phyloP scores from a whole-genome alignment of 768 basidiomycete genomes.

The Pleurotus eryngii region DNA sequence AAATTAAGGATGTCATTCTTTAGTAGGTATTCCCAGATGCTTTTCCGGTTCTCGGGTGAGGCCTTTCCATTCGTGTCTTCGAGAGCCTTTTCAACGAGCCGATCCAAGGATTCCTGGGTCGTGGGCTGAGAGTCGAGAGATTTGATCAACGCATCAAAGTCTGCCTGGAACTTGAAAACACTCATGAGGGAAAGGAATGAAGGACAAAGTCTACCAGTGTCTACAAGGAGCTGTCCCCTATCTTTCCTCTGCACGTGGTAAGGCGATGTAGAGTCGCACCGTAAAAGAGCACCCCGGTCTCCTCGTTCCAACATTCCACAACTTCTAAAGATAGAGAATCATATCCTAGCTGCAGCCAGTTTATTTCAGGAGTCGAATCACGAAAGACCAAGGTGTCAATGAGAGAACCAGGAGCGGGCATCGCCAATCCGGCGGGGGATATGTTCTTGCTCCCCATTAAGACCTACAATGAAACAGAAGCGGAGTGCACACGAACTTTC shows the following conservation, averaged over 20 bases:
- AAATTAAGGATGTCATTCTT: slow-evolving; percentile 69
- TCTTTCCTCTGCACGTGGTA: too few relatives aligned
- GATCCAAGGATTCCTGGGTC: slow-evolving; percentile 42
- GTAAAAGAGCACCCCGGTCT: too few relatives aligned
- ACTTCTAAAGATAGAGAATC: too few relatives aligned
- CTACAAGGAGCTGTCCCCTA: too few relatives aligned
- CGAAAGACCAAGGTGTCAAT: neutral
- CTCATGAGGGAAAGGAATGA: slow-evolving; percentile 8
- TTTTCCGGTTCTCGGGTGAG: slow-evolving; percentile 59
- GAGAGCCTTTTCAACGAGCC: slow-evolving; percentile 46
- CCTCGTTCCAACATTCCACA: too few relatives aligned
- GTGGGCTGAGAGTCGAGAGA: slow-evolving; percentile 51
- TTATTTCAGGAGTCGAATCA: too few relatives aligned
- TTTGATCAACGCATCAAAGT: slow-evolving; percentile 47
- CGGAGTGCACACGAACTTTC: neutral
- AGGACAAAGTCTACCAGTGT: too few relatives aligned
- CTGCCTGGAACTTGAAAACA: slow-evolving; percentile 53
- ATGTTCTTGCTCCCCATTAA: neutral
- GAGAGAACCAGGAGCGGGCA: neutral
- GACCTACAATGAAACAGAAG: neutral
- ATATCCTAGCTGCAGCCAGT: too few relatives aligned
- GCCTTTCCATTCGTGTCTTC: slow-evolving; percentile 36
- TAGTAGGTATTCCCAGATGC: slow-evolving; percentile 73
- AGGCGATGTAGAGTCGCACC: too few relatives aligned
- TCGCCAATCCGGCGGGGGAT: neutral